phyloP scores from a whole-genome alignment of 2,329 filamentous ascomycete species.

The Pyrenophora seminiperda region DNA sequence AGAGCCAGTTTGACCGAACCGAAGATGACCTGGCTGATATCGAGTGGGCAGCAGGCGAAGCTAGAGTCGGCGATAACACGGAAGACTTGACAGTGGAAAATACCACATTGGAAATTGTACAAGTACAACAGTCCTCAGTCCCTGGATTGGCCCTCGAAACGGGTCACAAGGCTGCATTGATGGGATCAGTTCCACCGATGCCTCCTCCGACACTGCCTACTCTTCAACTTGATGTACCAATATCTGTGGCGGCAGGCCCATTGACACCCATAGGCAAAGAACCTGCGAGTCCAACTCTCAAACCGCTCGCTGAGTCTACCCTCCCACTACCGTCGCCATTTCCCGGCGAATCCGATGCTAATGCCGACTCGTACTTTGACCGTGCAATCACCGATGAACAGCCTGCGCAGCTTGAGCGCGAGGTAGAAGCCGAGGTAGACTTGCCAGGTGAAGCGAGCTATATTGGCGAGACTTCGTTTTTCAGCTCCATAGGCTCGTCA shows the following conservation, averaged over 20 bases:
- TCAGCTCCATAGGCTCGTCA: constrained; percentile 40
- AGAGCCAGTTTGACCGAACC: neutral
- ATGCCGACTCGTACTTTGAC: constrained; percentile 38
- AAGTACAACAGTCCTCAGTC: constrained; percentile 1
- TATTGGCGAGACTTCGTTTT: constrained; percentile 41
- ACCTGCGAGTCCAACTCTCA: constrained; percentile 42
- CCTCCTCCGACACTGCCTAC: constrained; percentile 39
- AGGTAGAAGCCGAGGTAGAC: constrained; percentile 12
- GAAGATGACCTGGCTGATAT: neutral
- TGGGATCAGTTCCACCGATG: constrained; percentile 25
- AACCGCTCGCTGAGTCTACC: constrained; percentile 43
- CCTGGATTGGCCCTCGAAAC: neutral
- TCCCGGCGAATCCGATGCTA: constrained; percentile 35
- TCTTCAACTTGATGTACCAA: constrained; percentile 28
- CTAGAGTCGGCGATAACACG: neutral
- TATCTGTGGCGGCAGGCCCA: constrained; percentile 18
- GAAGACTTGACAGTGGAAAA: constrained; percentile 5
- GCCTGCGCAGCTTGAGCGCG: neutral
- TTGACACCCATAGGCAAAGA: constrained; percentile 41
- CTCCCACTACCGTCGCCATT: constrained; percentile 48
- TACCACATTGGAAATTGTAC: constrained; percentile 1
- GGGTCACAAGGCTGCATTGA: neutral
- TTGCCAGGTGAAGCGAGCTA: constrained; percentile 29
- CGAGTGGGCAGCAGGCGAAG: neutral
- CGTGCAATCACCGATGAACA: constrained; percentile 13